Base-by-base conservation (phyloP, 176 grass and related monocot genomes). In the Eremochloa ophiuroides region DNA sequence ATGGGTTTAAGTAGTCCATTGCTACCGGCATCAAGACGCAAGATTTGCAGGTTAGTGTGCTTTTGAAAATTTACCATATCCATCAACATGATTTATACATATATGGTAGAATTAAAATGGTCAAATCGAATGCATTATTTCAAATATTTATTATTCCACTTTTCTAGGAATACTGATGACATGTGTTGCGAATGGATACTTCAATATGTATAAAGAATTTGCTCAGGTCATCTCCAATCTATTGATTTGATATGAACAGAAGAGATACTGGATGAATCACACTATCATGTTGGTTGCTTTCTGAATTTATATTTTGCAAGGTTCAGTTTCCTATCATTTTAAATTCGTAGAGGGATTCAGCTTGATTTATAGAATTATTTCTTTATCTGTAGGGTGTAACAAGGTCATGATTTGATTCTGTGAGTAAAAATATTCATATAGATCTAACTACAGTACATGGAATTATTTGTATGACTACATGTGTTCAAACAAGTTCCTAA, bases 21-120 rank as follows among this genome's bases (percentile, higher is more conserved):
- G 95, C 95, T 77, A 92, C 92, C 16, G 95, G 95, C 60, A 93
- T 98, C n/a, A n/a, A n/a, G n/a, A n/a, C n/a, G n/a, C n/a, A n/a
- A 83, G 92, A 98, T 86, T 71, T 98, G 40, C 92, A 98, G 95
- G 95, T 98, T 51, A 73, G 40, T 64, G 41, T 22, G 51, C 47
- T 53, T 64, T 67, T 74, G 6, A 6, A 3, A 17, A 37, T 33
- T 35, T 43, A 41, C 73, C 20, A 1, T 28, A 7, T 66, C 41
- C 15, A 6, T 26, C 11, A 56, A 34, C 17, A 71, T 15, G 20
- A 13, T 39, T 39, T 27, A 15, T 40, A 16, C 16, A 6, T 2
- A 16, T 2, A 1, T 38, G 2, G 14, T 34, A 3, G 1, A n/a
- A 38, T 8, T n/a, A 11, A 39, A 67, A 22, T 16, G 4, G 5